These are phyloP conservation scores for Thraustotheca clavata DNA, from an alignment of 352 stramenopile genomes.

Conservation along the genomic window DNA sequence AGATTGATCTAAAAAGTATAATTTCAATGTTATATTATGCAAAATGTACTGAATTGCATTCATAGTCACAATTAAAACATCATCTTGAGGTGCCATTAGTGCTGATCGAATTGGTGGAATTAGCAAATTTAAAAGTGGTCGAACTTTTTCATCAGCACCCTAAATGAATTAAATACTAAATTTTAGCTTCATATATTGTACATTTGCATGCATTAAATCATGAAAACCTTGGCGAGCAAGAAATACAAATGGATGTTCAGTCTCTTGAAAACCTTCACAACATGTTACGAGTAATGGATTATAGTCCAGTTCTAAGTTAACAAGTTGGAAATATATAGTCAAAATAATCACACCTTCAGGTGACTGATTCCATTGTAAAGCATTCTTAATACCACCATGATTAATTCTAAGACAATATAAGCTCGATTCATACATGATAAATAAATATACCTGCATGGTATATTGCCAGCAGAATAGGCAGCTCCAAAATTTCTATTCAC, in stretches of 20 bases:
- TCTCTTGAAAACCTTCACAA: conserved; percentile 60
- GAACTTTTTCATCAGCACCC: conserved; percentile 49
- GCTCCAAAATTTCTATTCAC: conserved; percentile 52
- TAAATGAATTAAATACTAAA: conserved; percentile 15
- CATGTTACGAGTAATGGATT: conserved; percentile 64
- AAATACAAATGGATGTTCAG: conserved; percentile 71
- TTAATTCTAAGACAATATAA: conserved; percentile 40
- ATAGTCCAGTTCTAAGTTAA: conserved; percentile 41
- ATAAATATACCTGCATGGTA: conserved; percentile 38
- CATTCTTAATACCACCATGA: conserved; percentile 64
- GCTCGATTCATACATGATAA: too few species aligned
- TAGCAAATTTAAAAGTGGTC: conserved; percentile 45
- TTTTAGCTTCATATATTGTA: not conserved
- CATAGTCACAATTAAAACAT: conserved; percentile 60
- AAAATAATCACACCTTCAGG: conserved; percentile 32
- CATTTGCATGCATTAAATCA: conserved; percentile 43
- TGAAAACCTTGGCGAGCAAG: conserved; percentile 61
- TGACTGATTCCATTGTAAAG: conserved; percentile 59
- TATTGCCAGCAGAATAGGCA: conserved; percentile 53
- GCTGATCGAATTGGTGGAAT: conserved; percentile 49
- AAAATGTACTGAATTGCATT: conserved; percentile 38
- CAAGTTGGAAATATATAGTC: not conserved
- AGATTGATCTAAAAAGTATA: conserved; percentile 29
- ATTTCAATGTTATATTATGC: too few species aligned
- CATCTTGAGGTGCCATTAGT: conserved; percentile 59